A percentile compares a stretch with the other conserved stretches of the same genome.
phyloP scores from a whole-genome alignment of 2,329 filamentous ascomycete genomes.

The Alternaria burnsii region DNA sequence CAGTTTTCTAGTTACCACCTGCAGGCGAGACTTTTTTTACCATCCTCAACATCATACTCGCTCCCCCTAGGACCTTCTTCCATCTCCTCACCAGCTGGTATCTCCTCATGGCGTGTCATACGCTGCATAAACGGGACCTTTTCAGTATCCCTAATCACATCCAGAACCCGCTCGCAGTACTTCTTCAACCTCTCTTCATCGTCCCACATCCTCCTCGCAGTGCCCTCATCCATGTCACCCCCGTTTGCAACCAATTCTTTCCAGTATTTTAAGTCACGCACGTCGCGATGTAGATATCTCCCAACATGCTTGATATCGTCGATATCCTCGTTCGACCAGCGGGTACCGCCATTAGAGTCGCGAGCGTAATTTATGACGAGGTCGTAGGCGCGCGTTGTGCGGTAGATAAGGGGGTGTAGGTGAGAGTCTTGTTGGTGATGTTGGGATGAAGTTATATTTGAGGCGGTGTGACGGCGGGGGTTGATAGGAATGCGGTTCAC shows the following conservation, averaged over 20 bases:
- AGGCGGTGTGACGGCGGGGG: background rate
- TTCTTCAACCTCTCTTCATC: background rate
- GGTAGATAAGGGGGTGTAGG: constrained; percentile 21
- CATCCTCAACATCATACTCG: background rate
- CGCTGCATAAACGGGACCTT: background rate
- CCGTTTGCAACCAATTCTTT: background rate
- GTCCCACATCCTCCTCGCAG: background rate
- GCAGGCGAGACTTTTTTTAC: background rate
- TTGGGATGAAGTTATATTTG: background rate
- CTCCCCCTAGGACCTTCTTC: background rate
- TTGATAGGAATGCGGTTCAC: background rate
- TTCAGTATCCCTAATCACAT: background rate
- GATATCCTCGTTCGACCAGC: constrained; percentile 27
- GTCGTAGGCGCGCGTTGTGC: constrained; percentile 30
- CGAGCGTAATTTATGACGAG: constrained; percentile 28
- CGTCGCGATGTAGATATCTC: constrained; percentile 17
- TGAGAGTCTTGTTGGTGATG: constrained; percentile 16
- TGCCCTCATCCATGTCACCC: background rate
- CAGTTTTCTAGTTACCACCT: background rate
- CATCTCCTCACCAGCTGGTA: background rate
- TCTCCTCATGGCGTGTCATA: background rate
- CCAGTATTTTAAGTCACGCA: constrained; percentile 15
- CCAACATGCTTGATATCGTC: constrained; percentile 18
- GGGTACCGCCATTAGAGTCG: constrained; percentile 23
- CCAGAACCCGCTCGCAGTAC: background rate